These are phyloP conservation scores for Acanthamoeba culbertsoni DNA, from an alignment of 208 protist species.

Conservation along the genomic window DNA sequence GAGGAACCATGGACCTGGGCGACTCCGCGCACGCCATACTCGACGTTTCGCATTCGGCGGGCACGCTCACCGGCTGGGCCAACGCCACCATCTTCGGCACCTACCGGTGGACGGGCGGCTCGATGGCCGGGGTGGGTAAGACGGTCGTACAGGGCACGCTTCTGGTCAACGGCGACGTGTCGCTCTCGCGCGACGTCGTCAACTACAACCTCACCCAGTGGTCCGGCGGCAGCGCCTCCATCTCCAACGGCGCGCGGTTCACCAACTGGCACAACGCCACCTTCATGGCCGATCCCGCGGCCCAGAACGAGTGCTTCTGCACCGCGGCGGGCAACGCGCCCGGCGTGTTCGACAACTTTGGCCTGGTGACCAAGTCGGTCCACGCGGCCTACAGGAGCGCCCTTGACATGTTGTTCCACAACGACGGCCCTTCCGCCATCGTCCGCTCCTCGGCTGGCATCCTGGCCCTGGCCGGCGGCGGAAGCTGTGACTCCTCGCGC, in stretches of 20 bases:
- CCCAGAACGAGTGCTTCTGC: not conserved
- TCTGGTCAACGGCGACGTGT: not conserved
- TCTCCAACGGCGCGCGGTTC: not conserved
- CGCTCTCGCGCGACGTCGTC: not conserved
- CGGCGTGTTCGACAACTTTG: constrained; percentile 37
- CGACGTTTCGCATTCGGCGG: not conserved
- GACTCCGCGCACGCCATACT: constrained; percentile 7
- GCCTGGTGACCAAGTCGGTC: constrained; percentile 9
- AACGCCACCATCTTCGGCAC: constrained; percentile 36
- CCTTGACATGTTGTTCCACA: not conserved
- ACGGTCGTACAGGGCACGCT: constrained; percentile 14
- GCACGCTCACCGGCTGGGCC: not conserved
- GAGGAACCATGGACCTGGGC: constrained; percentile 31
- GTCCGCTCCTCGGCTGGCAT: not conserved
- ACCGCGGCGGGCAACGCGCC: not conserved
- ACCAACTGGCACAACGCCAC: constrained; percentile 54
- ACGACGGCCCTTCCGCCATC: not conserved
- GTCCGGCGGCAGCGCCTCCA: not conserved
- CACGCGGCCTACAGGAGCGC: not conserved
- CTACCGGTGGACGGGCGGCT: constrained; percentile 5
- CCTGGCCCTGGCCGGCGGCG: not conserved
- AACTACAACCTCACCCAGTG: constrained; percentile 42
- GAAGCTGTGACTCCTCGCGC: not conserved
- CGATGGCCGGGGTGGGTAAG: constrained; percentile 15
- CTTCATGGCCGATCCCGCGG: not conserved